A percentile compares a stretch with the other conserved stretches of the same genome.
Evolutionary conservation across 305 asterid genomes (phyloP).

Genomic region (Striga hermonthica): DNA sequence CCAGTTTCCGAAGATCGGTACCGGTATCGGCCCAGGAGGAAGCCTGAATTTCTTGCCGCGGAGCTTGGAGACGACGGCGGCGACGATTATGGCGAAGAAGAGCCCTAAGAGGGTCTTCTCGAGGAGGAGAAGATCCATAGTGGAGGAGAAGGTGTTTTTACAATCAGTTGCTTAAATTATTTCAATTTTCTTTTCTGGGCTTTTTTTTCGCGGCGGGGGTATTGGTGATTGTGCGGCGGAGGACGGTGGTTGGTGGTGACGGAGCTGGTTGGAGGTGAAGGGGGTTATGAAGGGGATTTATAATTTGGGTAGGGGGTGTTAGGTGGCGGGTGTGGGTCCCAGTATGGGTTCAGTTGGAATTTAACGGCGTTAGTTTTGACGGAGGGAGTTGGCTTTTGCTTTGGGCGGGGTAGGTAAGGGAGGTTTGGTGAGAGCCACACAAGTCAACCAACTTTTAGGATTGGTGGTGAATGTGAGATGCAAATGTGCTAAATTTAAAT

Average conservation of each 20-base stretch:
- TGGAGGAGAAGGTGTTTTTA: not conserved
- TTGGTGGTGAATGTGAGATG: no score
- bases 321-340: not conserved
- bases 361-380: not conserved
- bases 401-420: not conserved
- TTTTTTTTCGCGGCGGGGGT: not conserved
- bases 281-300: not conserved
- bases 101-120: conserved; percentile 48
- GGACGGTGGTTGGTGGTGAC: not conserved
- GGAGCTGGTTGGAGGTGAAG: not conserved
- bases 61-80: conserved; percentile 43
- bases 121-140: conserved; percentile 43
- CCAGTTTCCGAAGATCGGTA: conserved; percentile 61
- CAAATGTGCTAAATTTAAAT: no score
- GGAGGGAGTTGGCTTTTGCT: not conserved
- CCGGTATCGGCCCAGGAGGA: conserved; percentile 58
- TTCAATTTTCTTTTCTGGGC: not conserved
- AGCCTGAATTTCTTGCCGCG: conserved; percentile 47
- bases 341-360: not conserved
- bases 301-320: not conserved
- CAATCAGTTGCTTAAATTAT: no score
- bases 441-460: not conserved
- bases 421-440: not conserved
- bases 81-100: conserved; percentile 41
- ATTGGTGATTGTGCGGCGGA: not conserved